Conservation (phyloP, 2,329 filamentous ascomycete species). For the Stemphylium vesicarium region DNA sequence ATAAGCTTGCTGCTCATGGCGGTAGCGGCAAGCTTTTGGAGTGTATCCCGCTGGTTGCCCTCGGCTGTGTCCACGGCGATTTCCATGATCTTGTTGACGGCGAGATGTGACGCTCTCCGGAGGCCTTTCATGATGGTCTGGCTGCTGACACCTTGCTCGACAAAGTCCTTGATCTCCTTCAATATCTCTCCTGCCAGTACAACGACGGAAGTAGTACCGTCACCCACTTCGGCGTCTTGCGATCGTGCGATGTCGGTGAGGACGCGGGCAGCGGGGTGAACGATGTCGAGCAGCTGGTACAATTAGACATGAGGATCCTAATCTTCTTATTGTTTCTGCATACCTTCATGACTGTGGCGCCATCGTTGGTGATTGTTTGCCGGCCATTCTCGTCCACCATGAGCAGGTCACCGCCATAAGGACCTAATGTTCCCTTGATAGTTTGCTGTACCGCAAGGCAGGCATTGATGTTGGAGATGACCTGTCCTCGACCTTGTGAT, state of each 20-base stretch:
- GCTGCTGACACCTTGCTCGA: slow-evolving; percentile 95
- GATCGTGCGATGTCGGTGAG: slow-evolving; percentile 98
- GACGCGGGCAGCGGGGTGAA: slow-evolving; percentile 95
- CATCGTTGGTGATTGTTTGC: slow-evolving; percentile 99
- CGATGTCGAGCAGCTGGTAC: slow-evolving; percentile 89
- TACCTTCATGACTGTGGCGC: slow-evolving; percentile 98
- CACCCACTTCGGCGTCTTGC: slow-evolving; percentile 98
- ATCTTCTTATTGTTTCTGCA: not conserved
- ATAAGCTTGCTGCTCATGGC: slow-evolving; percentile 99
- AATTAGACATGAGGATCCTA: slow-evolving; percentile 6
- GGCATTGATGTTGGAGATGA: slow-evolving; percentile 98
- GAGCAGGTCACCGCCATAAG: slow-evolving; percentile 94
- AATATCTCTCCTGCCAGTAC: slow-evolving; percentile 97
- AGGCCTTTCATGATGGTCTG: slow-evolving; percentile 98
- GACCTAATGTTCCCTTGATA: slow-evolving; percentile 93
- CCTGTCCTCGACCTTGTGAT: slow-evolving; percentile 95
- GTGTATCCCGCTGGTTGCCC: slow-evolving; percentile 82
- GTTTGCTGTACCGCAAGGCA: slow-evolving; percentile 95
- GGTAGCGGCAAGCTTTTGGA: slow-evolving; percentile 87
- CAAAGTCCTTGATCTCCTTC: slow-evolving; percentile 94
- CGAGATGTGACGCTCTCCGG: slow-evolving; percentile 84
- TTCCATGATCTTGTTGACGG: slow-evolving; percentile 98
- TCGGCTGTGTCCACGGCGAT: slow-evolving; percentile 88
- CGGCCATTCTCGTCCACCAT: slow-evolving; percentile 94
- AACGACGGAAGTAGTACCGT: slow-evolving; percentile 96